Percentiles rank a stretch among this genome's conserved stretches.
Evolutionary conservation across 805 yeast genomes (phyloP).

Genomic region (Metschnikowia lunata): DNA sequence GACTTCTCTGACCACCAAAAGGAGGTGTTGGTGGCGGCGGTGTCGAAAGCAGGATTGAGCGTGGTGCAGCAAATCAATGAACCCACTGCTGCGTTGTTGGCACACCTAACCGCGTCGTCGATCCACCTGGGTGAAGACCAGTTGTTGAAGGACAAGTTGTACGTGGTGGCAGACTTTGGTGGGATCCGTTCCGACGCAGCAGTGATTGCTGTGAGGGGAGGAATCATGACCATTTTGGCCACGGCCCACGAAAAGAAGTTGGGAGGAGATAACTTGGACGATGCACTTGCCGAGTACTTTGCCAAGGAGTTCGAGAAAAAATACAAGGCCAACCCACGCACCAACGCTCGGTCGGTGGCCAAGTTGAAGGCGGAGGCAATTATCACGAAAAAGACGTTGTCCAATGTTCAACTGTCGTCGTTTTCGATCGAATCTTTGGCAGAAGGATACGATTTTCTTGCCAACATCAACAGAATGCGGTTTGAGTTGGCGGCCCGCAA

Average conservation of each 20-base stretch:
- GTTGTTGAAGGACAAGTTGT: slow-evolving; percentile 60
- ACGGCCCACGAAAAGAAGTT: slow-evolving; percentile 76
- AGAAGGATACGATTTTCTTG: slow-evolving; percentile 90
- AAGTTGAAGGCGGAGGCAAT: slow-evolving; percentile 82
- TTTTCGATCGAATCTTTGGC: slow-evolving; percentile 93
- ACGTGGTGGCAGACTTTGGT: slow-evolving; percentile 95
- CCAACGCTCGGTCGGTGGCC: slow-evolving; percentile 79
- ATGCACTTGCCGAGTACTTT: slow-evolving; percentile 71
- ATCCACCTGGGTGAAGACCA: slow-evolving; percentile 33
- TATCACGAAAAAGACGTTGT: slow-evolving; percentile 83
- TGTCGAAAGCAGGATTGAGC: slow-evolving; percentile 68
- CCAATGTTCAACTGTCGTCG: slow-evolving; percentile 82
- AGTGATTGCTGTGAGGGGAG: slow-evolving; percentile 88
- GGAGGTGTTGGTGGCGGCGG: slow-evolving; percentile 53
- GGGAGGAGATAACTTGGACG: slow-evolving; percentile 88
- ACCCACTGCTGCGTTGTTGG: slow-evolving; percentile 86
- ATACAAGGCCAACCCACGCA: slow-evolving; percentile 72
- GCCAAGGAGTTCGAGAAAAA: slow-evolving; percentile 94
- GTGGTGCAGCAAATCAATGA: slow-evolving; percentile 87
- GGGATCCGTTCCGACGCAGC: slow-evolving; percentile 96
- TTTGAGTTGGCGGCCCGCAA: slow-evolving; percentile 82
- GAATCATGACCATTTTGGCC: slow-evolving; percentile 82
- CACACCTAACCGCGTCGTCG: slow-evolving; percentile 54
- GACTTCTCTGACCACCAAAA: slow-evolving; percentile 76
- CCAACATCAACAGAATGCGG: slow-evolving; percentile 89